Evolutionary conservation across 2,329 filamentous ascomycete species (phyloP).

Genomic region (Sporothrix humicola): DNA sequence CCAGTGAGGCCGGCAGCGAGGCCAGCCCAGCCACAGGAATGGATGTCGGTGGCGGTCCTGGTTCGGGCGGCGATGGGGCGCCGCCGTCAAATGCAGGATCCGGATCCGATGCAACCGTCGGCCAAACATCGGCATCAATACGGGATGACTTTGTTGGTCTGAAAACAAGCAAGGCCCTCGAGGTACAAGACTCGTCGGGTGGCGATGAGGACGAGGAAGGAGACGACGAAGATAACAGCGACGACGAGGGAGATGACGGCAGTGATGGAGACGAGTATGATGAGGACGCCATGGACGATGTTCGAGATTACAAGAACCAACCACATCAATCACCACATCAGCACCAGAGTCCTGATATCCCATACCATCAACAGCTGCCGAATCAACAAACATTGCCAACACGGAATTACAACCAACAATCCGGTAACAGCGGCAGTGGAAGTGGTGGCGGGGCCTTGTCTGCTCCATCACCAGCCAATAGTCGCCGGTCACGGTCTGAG

Average conservation of each 20-base stretch:
- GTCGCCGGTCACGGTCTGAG: constrained; percentile 32
- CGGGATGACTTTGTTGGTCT: constrained; percentile 35
- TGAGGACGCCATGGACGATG: constrained; percentile 30
- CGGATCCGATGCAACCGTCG: neutral
- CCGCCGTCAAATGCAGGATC: neutral
- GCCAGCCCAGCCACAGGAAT: constrained; percentile 9
- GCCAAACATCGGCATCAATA: constrained; percentile 24
- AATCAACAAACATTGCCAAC: constrained; percentile 10
- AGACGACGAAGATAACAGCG: constrained; percentile 17
- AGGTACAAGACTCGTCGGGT: constrained; percentile 24
- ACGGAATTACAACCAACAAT: constrained; percentile 17
- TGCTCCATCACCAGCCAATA: constrained; percentile 27
- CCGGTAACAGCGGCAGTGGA: neutral
- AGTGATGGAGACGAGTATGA: neutral
- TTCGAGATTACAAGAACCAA: neutral
- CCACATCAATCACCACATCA: constrained; percentile 1
- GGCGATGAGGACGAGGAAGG: constrained; percentile 32
- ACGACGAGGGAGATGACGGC: neutral
- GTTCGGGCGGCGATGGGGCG: neutral
- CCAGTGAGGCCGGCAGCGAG: neutral
- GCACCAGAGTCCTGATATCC: neutral
- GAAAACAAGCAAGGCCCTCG: constrained; percentile 34
- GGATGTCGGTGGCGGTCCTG: neutral
- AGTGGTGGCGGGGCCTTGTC: neutral
- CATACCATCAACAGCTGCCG: neutral